Conservation (phyloP, 805 yeast genomes). For the Monosporozyma aquatica region DNA sequence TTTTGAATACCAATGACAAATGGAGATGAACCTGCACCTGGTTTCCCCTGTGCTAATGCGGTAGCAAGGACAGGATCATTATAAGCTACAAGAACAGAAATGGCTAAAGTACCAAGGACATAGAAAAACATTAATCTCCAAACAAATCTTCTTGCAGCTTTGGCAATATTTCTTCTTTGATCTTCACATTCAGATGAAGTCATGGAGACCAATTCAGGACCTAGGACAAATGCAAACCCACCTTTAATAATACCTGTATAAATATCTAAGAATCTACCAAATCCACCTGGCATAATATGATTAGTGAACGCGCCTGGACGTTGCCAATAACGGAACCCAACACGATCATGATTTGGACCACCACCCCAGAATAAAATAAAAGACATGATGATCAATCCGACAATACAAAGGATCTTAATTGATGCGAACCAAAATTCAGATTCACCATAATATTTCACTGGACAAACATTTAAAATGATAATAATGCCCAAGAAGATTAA, state of each 20-base stretch:
- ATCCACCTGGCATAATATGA: slow-evolving; percentile 41
- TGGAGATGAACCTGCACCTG: slow-evolving; percentile 59
- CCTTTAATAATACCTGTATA: slow-evolving; percentile 57
- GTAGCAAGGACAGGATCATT: slow-evolving; percentile 40
- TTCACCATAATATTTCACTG: slow-evolving; percentile 42
- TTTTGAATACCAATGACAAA: slow-evolving; percentile 56
- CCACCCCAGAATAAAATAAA: slow-evolving; percentile 44
- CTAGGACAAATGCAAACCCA: slow-evolving; percentile 54
- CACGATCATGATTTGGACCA: slow-evolving; percentile 39
- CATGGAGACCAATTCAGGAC: slow-evolving; percentile 54
- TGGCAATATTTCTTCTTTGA: slow-evolving; percentile 53
- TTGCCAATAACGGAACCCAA: slow-evolving; percentile 63
- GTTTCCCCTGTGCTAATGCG: slow-evolving; percentile 40
- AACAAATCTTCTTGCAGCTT: slow-evolving; percentile 51
- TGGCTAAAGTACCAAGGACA: slow-evolving; percentile 44
- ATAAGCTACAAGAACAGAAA: slow-evolving; percentile 53
- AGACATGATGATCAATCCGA: slow-evolving; percentile 38
- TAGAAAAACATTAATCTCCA: slow-evolving; percentile 56
- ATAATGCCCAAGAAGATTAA: slow-evolving; percentile 43
- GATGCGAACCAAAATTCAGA: slow-evolving; percentile 34
- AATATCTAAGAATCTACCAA: slow-evolving; percentile 56
- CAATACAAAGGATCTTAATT: slow-evolving; percentile 38
- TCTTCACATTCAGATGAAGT: slow-evolving; percentile 51
- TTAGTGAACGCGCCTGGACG: slow-evolving; percentile 49
- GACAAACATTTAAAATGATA: slow-evolving; percentile 39